These are phyloP conservation scores for Coffea humblotiana DNA, from an alignment of 305 asterid genomes.

Conservation along the genomic window DNA sequence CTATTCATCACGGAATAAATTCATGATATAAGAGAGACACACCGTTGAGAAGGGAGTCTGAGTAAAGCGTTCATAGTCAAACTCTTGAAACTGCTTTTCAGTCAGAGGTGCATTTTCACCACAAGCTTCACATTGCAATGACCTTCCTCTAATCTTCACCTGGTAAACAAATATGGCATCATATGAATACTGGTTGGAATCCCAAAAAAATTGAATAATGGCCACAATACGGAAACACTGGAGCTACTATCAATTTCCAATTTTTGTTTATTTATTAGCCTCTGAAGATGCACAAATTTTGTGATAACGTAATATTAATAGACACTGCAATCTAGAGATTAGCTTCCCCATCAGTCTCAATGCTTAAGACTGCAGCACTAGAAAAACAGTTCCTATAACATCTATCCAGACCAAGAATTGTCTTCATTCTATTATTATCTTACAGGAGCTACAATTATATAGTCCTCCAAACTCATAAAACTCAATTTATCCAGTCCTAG, in stretches of 20 bases:
- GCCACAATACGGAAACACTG: not conserved
- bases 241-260: not conserved
- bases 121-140: slow-evolving; percentile 78
- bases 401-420: not conserved
- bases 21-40: slow-evolving; percentile 17
- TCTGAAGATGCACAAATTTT: not conserved
- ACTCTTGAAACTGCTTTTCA: slow-evolving; percentile 41
- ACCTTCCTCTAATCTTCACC: slow-evolving; percentile 92
- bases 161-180: slow-evolving; percentile 24
- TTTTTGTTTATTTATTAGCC: not conserved
- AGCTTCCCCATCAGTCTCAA: not conserved
- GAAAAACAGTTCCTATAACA: not conserved
- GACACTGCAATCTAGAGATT: not conserved
- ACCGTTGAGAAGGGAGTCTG: slow-evolving; percentile 76
- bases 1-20: slow-evolving; percentile 6
- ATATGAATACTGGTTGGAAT: slow-evolving; percentile 8
- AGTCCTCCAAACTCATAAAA: not conserved
- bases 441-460: not conserved
- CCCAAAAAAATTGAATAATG: not conserved
- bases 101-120: slow-evolving; percentile 55
- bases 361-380: not conserved
- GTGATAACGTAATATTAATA: not conserved
- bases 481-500: not conserved
- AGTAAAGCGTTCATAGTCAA: slow-evolving; percentile 72
- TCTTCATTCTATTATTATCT: not conserved